These are phyloP conservation scores for Atkinsonella texensis DNA, from an alignment of 2,329 filamentous ascomycete genomes.

Conservation along the genomic window DNA sequence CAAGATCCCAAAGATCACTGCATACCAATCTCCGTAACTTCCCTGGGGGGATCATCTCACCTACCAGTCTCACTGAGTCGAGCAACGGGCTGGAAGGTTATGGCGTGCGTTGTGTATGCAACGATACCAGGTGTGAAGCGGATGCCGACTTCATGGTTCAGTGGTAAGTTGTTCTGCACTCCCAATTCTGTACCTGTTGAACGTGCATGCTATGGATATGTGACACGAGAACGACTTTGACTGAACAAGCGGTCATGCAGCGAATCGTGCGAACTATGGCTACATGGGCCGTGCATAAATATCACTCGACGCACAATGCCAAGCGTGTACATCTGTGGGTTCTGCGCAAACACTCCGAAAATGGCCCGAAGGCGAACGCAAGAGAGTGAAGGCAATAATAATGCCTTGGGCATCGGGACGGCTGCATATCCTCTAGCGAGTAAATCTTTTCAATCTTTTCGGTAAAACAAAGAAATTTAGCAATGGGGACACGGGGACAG, in stretches of 20 bases:
- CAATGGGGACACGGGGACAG: not conserved
- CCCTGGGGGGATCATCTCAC: constrained; percentile 33
- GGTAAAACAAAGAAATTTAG: constrained; percentile 19
- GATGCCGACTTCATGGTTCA: constrained; percentile 48
- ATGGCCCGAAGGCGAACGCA: constrained; percentile 33
- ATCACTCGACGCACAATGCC: constrained; percentile 45
- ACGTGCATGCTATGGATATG: not conserved
- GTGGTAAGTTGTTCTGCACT: constrained; percentile 34
- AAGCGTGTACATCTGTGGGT: constrained; percentile 50
- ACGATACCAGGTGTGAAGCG: constrained; percentile 29
- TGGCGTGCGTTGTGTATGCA: constrained; percentile 46
- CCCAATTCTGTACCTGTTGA: not conserved
- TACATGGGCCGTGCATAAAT: constrained; percentile 52
- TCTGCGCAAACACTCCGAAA: constrained; percentile 48
- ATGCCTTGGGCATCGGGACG: constrained; percentile 20
- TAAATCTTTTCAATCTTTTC: constrained; percentile 31
- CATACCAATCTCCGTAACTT: constrained; percentile 20
- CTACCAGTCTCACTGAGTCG: constrained; percentile 37
- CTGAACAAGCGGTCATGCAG: constrained; percentile 21
- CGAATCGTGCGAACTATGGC: constrained; percentile 53
- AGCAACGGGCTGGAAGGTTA: constrained; percentile 30
- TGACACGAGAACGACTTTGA: not conserved
- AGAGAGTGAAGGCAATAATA: constrained; percentile 25
- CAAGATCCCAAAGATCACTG: constrained; percentile 23
- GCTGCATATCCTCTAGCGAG: constrained; percentile 28